phyloP scores from a whole-genome alignment of 257 asterid genomes.

The Przewalskia tangutica region DNA sequence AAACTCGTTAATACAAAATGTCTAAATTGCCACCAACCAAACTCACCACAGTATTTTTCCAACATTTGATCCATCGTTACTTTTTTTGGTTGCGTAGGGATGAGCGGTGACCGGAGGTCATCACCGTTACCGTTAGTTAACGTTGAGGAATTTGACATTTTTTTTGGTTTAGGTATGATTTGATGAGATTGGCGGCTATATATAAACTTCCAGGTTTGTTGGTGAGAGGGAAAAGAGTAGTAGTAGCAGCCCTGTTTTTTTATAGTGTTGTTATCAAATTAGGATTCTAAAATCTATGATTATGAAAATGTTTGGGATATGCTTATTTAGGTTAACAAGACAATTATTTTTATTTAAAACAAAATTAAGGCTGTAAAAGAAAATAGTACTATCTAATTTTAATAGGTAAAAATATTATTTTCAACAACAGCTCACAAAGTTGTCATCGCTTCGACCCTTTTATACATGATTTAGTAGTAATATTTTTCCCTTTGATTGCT shows the following conservation, averaged over 20 bases:
- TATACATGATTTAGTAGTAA: no score
- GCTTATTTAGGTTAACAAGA: no score
- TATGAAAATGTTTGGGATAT: no score
- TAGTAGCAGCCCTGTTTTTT: neutral
- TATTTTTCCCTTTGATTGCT: no score
- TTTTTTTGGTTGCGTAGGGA: constrained; percentile 18
- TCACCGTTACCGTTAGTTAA: neutral
- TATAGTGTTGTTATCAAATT: neutral
- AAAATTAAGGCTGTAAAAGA: neutral
- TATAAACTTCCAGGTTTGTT: neutral
- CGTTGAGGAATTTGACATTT: constrained; percentile 14
- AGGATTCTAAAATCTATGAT: neutral
- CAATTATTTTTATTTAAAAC: neutral
- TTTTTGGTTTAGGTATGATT: neutral
- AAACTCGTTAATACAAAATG: constrained; percentile 58
- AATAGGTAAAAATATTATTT: no score
- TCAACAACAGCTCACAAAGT: neutral
- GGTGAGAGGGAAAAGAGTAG: neutral
- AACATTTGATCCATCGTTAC: constrained; percentile 59
- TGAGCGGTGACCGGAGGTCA: constrained; percentile 33
- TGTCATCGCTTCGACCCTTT: no score
- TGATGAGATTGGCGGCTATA: neutral
- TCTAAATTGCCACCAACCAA: constrained; percentile 65
- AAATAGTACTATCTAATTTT: no score
- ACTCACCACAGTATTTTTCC: constrained; percentile 64